Conservation (phyloP, 2,329 filamentous ascomycete species). For the Aspergillus pseudoterreus region DNA sequence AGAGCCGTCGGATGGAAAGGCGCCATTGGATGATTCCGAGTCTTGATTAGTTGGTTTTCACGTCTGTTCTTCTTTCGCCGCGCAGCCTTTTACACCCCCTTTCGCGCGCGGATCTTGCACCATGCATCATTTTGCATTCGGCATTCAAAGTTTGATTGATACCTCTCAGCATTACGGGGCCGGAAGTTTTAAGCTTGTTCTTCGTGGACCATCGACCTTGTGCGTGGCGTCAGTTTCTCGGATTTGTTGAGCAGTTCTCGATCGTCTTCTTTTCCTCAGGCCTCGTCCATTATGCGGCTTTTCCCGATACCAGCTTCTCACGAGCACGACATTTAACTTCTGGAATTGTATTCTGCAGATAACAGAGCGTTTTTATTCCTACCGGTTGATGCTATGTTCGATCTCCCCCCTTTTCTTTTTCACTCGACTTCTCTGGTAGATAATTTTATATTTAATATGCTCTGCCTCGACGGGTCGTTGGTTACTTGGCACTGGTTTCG, state of each 20-base stretch:
- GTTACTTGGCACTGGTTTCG: too few relatives aligned
- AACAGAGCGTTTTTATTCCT: slow-evolving; percentile 13
- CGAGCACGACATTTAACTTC: slow-evolving; percentile 25
- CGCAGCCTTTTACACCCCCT: neutral
- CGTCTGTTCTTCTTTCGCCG: slow-evolving; percentile 2
- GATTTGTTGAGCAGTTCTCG: slow-evolving; percentile 15
- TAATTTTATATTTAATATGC: neutral
- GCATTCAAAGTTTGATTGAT: slow-evolving; percentile 21
- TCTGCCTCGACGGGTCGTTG: too few relatives aligned
- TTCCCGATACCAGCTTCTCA: slow-evolving; percentile 30
- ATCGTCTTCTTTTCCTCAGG: neutral
- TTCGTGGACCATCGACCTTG: slow-evolving; percentile 18
- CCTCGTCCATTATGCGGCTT: slow-evolving; percentile 6
- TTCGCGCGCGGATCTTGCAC: slow-evolving; percentile 10
- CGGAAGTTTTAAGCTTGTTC: slow-evolving; percentile 18
- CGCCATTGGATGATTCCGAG: slow-evolving; percentile 15
- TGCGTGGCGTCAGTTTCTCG: slow-evolving; percentile 25
- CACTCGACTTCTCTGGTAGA: slow-evolving; percentile 1
- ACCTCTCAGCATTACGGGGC: slow-evolving; percentile 23
- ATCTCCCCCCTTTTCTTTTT: neutral
- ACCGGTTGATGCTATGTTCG: neutral
- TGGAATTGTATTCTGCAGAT: slow-evolving; percentile 29
- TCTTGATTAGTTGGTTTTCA: slow-evolving; percentile 9
- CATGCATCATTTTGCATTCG: slow-evolving; percentile 19
- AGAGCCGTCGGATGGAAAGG: slow-evolving; percentile 16